Evolutionary conservation across 1,284 basidiomycete genomes (phyloP).

Genomic region (Rhodotorula mucilaginosa): DNA sequence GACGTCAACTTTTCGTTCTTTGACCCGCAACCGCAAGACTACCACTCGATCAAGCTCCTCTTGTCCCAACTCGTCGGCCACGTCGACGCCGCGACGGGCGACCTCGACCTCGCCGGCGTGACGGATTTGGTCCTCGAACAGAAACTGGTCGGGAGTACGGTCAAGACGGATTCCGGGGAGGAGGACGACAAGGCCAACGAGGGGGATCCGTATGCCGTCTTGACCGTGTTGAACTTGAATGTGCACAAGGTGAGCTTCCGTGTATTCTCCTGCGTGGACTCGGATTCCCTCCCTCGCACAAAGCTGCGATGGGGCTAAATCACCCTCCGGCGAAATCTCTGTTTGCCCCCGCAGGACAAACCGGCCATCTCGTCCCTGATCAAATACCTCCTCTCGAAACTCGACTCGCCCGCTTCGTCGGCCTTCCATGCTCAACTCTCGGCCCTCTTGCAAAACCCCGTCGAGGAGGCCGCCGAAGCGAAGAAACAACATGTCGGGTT

Average conservation of each 20-base stretch:
- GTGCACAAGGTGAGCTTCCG: constrained; percentile 61
- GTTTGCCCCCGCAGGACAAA: constrained; percentile 56
- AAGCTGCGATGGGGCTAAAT: background rate
- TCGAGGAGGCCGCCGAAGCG: constrained; percentile 41
- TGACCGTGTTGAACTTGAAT: constrained; percentile 78
- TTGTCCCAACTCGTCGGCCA: constrained; percentile 72
- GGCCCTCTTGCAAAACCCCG: constrained; percentile 34
- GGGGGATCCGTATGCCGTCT: constrained; percentile 51
- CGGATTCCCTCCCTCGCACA: too few species aligned
- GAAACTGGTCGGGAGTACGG: constrained; percentile 76
- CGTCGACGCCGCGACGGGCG: constrained; percentile 62
- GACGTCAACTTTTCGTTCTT: constrained; percentile 92
- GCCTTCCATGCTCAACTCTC: constrained; percentile 35
- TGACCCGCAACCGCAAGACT: constrained; percentile 78
- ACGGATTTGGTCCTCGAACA: constrained; percentile 72
- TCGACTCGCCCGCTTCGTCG: constrained; percentile 53
- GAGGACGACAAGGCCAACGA: constrained; percentile 16
- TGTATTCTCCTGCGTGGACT: too few species aligned
- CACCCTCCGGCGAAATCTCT: too few species aligned
- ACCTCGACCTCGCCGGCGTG: constrained; percentile 67
- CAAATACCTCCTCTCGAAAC: constrained; percentile 66
- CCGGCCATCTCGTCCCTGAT: constrained; percentile 67
- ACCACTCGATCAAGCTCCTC: constrained; percentile 77
- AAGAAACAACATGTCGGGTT: constrained; percentile 64
- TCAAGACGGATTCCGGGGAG: constrained; percentile 77